A percentile compares a stretch with the other conserved stretches of the same genome.
These are phyloP conservation scores for Mycosphaerelloides madeirae DNA, from an alignment of 2,329 filamentous ascomycete species.

Conservation along the genomic window DNA sequence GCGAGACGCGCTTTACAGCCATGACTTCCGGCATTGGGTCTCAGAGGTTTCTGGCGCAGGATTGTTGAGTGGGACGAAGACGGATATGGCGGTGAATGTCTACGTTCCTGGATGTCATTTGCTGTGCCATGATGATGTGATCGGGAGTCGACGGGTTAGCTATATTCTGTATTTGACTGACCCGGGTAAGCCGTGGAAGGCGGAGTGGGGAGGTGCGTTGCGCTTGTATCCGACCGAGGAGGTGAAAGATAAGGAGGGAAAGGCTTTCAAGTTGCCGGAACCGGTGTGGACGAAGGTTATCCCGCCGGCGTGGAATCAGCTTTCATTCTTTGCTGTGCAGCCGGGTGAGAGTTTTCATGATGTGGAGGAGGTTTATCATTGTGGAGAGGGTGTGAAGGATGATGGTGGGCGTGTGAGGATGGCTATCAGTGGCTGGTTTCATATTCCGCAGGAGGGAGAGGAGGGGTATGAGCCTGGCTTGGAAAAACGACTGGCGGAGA, in stretches of 20 bases:
- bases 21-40: slow-evolving; percentile 82
- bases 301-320: slow-evolving; percentile 92
- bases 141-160: slow-evolving; percentile 90
- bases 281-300: slow-evolving; percentile 77
- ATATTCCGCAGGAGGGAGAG: slow-evolving; percentile 92
- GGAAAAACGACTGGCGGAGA: slow-evolving; percentile 81
- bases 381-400: slow-evolving; percentile 54
- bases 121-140: slow-evolving; percentile 96
- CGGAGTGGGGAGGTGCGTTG: slow-evolving; percentile 88
- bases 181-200: slow-evolving; percentile 83
- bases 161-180: slow-evolving; percentile 96
- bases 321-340: slow-evolving; percentile 97
- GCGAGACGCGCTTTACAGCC: slow-evolving; percentile 92
- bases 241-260: slow-evolving; percentile 58
- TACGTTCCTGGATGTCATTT: slow-evolving; percentile 96
- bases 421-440: slow-evolving; percentile 98
- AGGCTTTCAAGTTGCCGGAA: slow-evolving; percentile 71
- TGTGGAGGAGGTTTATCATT: slow-evolving; percentile 91
- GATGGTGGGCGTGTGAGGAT: slow-evolving; percentile 79
- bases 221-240: slow-evolving; percentile 74
- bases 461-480: slow-evolving; percentile 84
- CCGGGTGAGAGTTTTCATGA: slow-evolving; percentile 99
- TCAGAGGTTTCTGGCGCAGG: slow-evolving; percentile 81
- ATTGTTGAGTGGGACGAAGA: slow-evolving; percentile 84
- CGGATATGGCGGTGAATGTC: slow-evolving; percentile 98